Conservation (phyloP, 2,329 filamentous ascomycete genomes). For the Aspergillus spinulosporus region DNA sequence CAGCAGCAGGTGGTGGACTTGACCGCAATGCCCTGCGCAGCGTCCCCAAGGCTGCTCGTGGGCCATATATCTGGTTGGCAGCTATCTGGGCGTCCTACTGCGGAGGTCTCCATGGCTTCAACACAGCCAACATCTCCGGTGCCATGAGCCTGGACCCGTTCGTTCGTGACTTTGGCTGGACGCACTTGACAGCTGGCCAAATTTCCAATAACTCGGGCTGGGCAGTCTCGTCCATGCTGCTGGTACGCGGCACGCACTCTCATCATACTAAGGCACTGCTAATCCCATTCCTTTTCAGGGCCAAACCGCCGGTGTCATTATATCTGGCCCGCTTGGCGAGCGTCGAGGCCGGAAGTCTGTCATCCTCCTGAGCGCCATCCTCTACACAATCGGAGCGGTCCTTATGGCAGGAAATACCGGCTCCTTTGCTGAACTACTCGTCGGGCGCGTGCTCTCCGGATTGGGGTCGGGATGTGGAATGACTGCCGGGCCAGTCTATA, state of each 20-base stretch:
- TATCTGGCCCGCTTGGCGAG: slow-evolving; percentile 22
- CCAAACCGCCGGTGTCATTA: slow-evolving; percentile 20
- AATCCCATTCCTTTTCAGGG: slow-evolving; percentile 5
- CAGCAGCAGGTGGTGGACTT: slow-evolving; percentile 20
- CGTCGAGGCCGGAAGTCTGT: slow-evolving; percentile 23
- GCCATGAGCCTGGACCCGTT: slow-evolving; percentile 24
- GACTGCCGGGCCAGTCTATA: slow-evolving; percentile 71
- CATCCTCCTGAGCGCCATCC: slow-evolving; percentile 19
- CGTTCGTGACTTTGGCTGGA: slow-evolving; percentile 22
- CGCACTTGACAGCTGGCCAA: slow-evolving; percentile 10
- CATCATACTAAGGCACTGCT: neutral
- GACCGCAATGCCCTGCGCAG: slow-evolving; percentile 20
- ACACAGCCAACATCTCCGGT: slow-evolving; percentile 27
- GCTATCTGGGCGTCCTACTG: slow-evolving; percentile 24
- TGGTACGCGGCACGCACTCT: slow-evolving; percentile 12
- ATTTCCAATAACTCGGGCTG: slow-evolving; percentile 23
- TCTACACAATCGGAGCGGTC: slow-evolving; percentile 23
- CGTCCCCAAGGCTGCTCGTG: slow-evolving; percentile 17
- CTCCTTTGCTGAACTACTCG: slow-evolving; percentile 20
- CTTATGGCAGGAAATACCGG: slow-evolving; percentile 24
- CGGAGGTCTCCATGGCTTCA: slow-evolving; percentile 26
- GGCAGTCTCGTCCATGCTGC: slow-evolving; percentile 25
- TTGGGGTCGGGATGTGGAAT: slow-evolving; percentile 23
- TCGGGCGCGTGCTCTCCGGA: slow-evolving; percentile 21
- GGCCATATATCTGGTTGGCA: slow-evolving; percentile 23